Conservation (phyloP, 305 asterid species). For the Fraxinus xanthoxyloides region DNA sequence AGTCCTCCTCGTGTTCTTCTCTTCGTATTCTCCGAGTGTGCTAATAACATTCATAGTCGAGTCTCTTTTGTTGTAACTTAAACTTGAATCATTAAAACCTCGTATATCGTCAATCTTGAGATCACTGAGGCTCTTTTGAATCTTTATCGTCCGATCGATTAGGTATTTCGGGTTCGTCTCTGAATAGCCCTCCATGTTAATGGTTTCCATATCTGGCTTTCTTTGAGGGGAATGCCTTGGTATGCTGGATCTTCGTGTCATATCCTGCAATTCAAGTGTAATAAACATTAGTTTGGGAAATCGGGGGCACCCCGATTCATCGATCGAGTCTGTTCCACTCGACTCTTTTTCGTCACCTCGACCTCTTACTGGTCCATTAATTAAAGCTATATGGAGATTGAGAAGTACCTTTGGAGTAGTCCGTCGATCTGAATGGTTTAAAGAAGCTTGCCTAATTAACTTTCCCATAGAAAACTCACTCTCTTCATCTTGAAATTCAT, state of each 20-base stretch:
- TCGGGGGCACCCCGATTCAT: not conserved
- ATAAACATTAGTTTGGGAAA: not conserved
- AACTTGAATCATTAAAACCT: constrained; percentile 33
- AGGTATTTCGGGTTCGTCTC: constrained; percentile 21
- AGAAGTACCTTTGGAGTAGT: constrained; percentile 46
- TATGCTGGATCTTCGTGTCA: constrained; percentile 24
- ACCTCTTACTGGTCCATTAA: not conserved
- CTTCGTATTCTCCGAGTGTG: not conserved
- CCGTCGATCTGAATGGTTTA: constrained; percentile 28
- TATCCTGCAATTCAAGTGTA: constrained; percentile 27
- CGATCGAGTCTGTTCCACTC: not conserved
- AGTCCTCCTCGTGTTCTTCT: too few species aligned
- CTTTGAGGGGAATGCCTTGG: constrained; percentile 29
- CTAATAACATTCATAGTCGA: not conserved
- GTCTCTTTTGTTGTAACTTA: constrained; percentile 25
- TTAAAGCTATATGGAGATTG: not conserved
- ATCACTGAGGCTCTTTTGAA: constrained; percentile 41
- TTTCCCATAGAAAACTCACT: constrained; percentile 67
- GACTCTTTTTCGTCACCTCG: not conserved
- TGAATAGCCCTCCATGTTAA: constrained; percentile 19
- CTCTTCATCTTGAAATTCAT: constrained; percentile 42
- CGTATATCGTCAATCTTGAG: constrained; percentile 27
- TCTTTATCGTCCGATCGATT: constrained; percentile 21
- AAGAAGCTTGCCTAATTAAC: constrained; percentile 68
- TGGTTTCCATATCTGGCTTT: constrained; percentile 28